Evolutionary conservation across 1,284 basidiomycete genomes (phyloP).

Genomic region (Leccinum fallax): DNA sequence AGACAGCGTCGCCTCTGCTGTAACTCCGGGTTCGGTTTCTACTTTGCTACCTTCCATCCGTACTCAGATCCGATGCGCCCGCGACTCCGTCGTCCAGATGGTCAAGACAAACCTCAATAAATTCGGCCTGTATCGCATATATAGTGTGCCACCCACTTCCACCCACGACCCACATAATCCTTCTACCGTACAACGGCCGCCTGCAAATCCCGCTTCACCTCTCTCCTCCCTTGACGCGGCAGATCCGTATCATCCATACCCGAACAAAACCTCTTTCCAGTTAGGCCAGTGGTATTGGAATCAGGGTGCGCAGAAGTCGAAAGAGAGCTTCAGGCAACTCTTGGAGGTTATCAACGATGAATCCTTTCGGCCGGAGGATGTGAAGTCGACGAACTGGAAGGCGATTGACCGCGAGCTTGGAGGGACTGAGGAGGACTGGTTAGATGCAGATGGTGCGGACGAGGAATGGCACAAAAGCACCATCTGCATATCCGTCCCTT

Average conservation of each 20-base stretch:
- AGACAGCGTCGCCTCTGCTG: neutral
- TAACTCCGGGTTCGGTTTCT: neutral
- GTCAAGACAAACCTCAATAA: neutral
- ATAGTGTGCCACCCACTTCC: neutral
- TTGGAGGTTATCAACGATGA: neutral
- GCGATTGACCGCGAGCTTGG: neutral
- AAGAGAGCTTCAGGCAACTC: neutral
- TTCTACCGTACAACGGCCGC: neutral
- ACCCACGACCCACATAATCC: neutral
- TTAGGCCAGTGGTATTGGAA: neutral
- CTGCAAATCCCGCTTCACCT: neutral
- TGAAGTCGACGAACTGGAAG: neutral
- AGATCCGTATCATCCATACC: too few species aligned
- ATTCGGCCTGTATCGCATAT: neutral
- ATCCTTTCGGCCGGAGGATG: neutral
- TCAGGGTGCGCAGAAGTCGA: neutral
- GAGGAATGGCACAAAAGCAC: neutral
- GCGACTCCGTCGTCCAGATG: neutral
- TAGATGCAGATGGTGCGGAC: neutral
- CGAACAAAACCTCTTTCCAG: neutral
- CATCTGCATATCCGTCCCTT: neutral
- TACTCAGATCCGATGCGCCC: neutral
- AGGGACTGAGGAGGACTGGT: neutral
- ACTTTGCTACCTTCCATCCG: neutral
- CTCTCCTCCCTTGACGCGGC: too few species aligned